Evolutionary conservation across 2,329 filamentous ascomycete species (phyloP).

Genomic region (Corinectria fuckeliana): DNA sequence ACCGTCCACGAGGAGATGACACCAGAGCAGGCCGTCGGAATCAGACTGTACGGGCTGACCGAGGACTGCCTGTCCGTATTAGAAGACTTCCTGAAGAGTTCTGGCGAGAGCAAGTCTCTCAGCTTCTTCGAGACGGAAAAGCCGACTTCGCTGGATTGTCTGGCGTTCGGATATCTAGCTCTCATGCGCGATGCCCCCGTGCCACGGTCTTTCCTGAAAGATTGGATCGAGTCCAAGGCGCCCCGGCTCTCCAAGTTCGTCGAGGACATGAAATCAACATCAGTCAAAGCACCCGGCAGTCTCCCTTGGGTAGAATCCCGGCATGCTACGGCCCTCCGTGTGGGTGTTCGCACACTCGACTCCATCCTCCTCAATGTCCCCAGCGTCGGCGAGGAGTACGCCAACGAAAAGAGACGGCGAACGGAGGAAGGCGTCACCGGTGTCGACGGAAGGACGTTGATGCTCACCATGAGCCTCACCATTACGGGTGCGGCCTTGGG

Average conservation of each 20-base stretch:
- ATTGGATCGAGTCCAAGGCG: constrained; percentile 47
- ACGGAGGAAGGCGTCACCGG: constrained; percentile 43
- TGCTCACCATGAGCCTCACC: constrained; percentile 43
- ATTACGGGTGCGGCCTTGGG: constrained; percentile 47
- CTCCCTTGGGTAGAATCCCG: constrained; percentile 39
- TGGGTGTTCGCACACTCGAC: constrained; percentile 43
- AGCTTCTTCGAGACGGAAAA: constrained; percentile 40
- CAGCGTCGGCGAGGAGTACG: constrained; percentile 45
- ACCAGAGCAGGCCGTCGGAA: constrained; percentile 74
- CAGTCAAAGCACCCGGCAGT: constrained; percentile 25
- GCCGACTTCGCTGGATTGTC: constrained; percentile 68
- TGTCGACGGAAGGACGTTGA: constrained; percentile 42
- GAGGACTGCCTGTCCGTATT: constrained; percentile 75
- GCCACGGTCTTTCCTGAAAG: constrained; percentile 50
- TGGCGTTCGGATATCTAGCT: constrained; percentile 80
- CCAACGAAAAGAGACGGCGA: constrained; percentile 45
- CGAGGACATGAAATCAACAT: constrained; percentile 37
- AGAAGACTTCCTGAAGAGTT: constrained; percentile 56
- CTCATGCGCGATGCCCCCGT: constrained; percentile 67
- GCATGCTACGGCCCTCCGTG: constrained; percentile 29
- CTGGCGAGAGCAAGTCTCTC: constrained; percentile 33
- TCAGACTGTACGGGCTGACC: constrained; percentile 77
- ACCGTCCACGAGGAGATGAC: constrained; percentile 68
- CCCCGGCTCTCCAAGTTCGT: constrained; percentile 43
- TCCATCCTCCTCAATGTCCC: constrained; percentile 46